phyloP scores from a whole-genome alignment of 805 yeast genomes.

The Kuraishia borneana region DNA sequence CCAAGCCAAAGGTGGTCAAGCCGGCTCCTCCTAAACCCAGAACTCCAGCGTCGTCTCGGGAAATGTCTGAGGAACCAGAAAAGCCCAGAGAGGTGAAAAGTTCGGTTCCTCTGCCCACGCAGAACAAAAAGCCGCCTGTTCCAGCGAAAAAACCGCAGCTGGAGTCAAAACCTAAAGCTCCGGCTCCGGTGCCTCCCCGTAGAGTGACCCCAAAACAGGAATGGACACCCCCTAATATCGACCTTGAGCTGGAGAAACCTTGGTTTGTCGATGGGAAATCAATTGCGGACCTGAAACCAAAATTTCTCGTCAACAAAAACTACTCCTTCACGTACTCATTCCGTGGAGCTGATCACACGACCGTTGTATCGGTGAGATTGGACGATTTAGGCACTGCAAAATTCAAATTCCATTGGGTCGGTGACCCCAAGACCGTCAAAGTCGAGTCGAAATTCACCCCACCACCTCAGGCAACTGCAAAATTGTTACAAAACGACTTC shows the following conservation, averaged over 20 bases:
- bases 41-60: too few species aligned
- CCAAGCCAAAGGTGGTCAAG: too few species aligned
- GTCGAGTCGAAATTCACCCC: conserved; percentile 23
- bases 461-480: conserved; percentile 30
- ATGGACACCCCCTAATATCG: conserved; percentile 23
- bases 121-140: conserved; percentile 9
- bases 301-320: conserved; percentile 23
- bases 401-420: conserved; percentile 28
- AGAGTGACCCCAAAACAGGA: conserved; percentile 8
- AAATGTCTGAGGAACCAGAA: too few species aligned
- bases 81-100: too few species aligned
- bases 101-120: background rate
- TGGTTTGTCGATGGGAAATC: conserved; percentile 30
- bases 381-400: conserved; percentile 28
- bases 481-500: conserved; percentile 22
- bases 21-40: too few species aligned
- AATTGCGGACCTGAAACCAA: conserved; percentile 21
- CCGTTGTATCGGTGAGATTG: conserved; percentile 25
- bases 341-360: conserved; percentile 15
- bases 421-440: conserved; percentile 13
- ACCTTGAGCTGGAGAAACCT: conserved; percentile 29
- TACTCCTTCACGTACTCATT: conserved; percentile 19
- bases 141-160: conserved; percentile 12
- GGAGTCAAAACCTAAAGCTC: conserved; percentile 9
- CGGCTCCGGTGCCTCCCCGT: conserved; percentile 15